Evolutionary conservation across 192 early-diverging fungal genomes (phyloP).

Genomic region (Backusella luteola): DNA sequence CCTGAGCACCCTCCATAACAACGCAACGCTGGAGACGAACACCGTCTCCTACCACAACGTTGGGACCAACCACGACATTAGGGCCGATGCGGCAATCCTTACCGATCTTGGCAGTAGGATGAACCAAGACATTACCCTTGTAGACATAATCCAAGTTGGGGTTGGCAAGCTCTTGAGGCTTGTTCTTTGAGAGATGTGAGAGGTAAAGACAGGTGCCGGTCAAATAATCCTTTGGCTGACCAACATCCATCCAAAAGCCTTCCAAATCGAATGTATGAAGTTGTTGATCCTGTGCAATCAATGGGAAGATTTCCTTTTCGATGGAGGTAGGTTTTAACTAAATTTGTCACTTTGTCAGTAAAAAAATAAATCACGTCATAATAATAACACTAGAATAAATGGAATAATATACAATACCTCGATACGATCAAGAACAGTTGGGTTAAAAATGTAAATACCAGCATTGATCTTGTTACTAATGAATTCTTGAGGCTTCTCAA

Average conservation of each 20-base stretch:
- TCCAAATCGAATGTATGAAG: slow-evolving; percentile 93
- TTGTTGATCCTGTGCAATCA: slow-evolving; percentile 83
- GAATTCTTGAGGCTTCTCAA: slow-evolving; percentile 95
- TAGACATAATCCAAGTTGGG: slow-evolving; percentile 65
- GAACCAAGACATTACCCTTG: slow-evolving; percentile 91
- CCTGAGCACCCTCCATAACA: slow-evolving; percentile 76
- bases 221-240: slow-evolving; percentile 98
- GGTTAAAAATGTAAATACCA: slow-evolving; percentile 98
- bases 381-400: not conserved
- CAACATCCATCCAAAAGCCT: slow-evolving; percentile 99
- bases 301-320: slow-evolving; percentile 96
- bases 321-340: slow-evolving; percentile 94
- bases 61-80: slow-evolving; percentile 94
- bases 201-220: slow-evolving; percentile 95
- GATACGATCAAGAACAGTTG: slow-evolving; percentile 87
- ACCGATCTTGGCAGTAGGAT: slow-evolving; percentile 93
- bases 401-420: slow-evolving; percentile 42
- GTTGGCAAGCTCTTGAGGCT: slow-evolving; percentile 69
- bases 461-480: slow-evolving; percentile 99
- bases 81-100: slow-evolving; percentile 97
- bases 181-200: slow-evolving; percentile 72
- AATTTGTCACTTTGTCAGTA: not conserved
- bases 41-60: slow-evolving; percentile 89
- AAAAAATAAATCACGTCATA: not conserved
- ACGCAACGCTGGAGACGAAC: slow-evolving; percentile 89